Evolutionary conservation across 208 protist species (phyloP).

Genomic region (Phytomonas francai): DNA sequence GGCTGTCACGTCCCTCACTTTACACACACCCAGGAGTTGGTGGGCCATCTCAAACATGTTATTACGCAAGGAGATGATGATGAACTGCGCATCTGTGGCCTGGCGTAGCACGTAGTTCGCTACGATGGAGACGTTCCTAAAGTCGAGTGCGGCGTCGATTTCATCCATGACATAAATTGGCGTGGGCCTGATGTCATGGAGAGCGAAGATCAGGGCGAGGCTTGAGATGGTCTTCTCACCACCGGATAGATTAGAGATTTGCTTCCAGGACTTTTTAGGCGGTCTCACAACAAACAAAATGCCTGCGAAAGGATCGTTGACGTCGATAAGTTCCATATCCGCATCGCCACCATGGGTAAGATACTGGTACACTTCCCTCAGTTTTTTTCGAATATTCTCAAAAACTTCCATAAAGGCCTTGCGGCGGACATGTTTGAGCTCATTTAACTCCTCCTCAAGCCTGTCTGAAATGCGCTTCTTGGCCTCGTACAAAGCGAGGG

Average conservation of each 20-base stretch:
- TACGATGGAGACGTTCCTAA: slow-evolving; percentile 98
- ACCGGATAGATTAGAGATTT: slow-evolving; percentile 99
- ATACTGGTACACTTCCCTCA: slow-evolving; percentile 99
- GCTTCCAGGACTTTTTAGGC: slow-evolving; percentile 99
- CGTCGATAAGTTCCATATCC: slow-evolving; percentile 99
- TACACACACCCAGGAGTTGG: slow-evolving; percentile 99
- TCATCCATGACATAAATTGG: slow-evolving; percentile 99
- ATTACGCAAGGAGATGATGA: slow-evolving; percentile 99
- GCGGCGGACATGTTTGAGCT: slow-evolving; percentile 82
- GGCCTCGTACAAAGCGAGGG: slow-evolving; percentile 45
- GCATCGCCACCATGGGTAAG: slow-evolving; percentile 99
- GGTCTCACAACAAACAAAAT: slow-evolving; percentile 98
- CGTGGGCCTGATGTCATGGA: slow-evolving; percentile 99
- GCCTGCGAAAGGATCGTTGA: slow-evolving; percentile 98
- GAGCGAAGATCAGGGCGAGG: slow-evolving; percentile 99
- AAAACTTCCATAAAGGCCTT: slow-evolving; percentile 98
- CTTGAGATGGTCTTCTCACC: slow-evolving; percentile 99
- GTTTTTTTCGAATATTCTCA: slow-evolving; percentile 92
- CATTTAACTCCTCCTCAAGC: slow-evolving; percentile 40
- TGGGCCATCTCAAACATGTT: slow-evolving; percentile 98
- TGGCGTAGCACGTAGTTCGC: slow-evolving; percentile 98
- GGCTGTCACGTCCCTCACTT: slow-evolving; percentile 97
- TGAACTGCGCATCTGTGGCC: slow-evolving; percentile 99
- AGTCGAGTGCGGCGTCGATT: slow-evolving; percentile 99
- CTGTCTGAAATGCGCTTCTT: slow-evolving; percentile 64